phyloP scores from a whole-genome alignment of 2,329 filamentous ascomycete genomes.

The Fusarium devonianum region DNA sequence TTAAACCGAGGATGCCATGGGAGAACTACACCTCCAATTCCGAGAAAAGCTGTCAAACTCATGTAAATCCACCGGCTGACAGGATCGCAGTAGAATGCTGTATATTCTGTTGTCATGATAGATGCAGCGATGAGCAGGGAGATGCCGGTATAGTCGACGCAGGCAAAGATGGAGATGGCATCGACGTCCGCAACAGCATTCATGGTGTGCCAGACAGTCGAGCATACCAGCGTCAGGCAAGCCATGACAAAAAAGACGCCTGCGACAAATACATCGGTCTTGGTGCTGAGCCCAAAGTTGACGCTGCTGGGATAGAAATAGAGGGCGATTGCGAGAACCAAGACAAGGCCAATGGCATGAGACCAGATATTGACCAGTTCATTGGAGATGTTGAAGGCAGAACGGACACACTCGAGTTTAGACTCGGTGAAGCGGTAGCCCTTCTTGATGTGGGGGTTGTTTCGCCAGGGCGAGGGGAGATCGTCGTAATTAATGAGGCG shows the following conservation, averaged over 20 bases:
- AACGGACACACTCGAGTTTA: constrained; percentile 86
- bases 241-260: constrained; percentile 96
- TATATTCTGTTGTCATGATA: constrained; percentile 98
- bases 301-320: constrained; percentile 92
- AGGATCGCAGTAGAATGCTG: constrained; percentile 97
- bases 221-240: constrained; percentile 93
- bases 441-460: constrained; percentile 90
- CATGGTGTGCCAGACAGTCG: constrained; percentile 98
- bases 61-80: constrained; percentile 88
- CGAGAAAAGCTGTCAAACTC: constrained; percentile 78
- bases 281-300: constrained; percentile 87
- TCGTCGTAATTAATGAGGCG: constrained; percentile 90
- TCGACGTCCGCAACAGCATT: constrained; percentile 91
- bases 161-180: constrained; percentile 93
- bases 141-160: constrained; percentile 98
- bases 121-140: constrained; percentile 92
- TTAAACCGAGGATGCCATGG: constrained; percentile 98
- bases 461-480: constrained; percentile 87
- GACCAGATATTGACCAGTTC: constrained; percentile 99
- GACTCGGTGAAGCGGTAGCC: constrained; percentile 95
- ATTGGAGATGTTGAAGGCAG: constrained; percentile 85
- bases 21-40: constrained; percentile 85
- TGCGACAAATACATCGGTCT: constrained; percentile 87
- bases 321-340: constrained; percentile 88
- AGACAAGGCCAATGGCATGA: constrained; percentile 85